Evolutionary conservation across 345 rosid genomes (phyloP), one percentile per base, ranked within the genome.

Genomic region (Melaleuca quinquenervia): DNA sequence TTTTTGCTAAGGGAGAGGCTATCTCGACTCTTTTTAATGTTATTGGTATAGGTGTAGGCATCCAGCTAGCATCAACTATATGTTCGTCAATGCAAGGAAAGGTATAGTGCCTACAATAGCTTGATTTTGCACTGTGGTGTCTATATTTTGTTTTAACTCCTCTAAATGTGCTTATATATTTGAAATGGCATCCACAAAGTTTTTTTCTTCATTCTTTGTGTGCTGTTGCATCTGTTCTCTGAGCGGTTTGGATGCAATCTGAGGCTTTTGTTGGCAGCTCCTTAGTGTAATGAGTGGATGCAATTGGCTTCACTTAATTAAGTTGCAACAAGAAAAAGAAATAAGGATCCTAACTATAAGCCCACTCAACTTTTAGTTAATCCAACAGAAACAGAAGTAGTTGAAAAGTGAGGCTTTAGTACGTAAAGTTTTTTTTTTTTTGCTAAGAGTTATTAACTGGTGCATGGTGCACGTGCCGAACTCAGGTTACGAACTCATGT

Each of bases 1-100:
- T 97, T 82, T 96, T 94, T 88, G 98, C 99, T 41, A 97, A 96
- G 91, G 98, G 99, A 83, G 99, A 97, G 91, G 99, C 99, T 83
- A 96, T 97, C 90, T 97, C 99, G 82, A 97, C 99, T 84, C 95
- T 97, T 90, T 97, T 94, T 87, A 97, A 96, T 80, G 97, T 95
- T 84, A 84, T 92, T 64, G 99, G 99, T 82, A 44, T 97, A 1
- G 98, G 98, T 45, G 89, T 84, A 6, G 99, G 99, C 83, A 96
- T 96, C 91, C 96, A 94, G 82, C 90, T 96, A n/a, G 98, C 99
- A 88, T 93, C 99, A 64, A 96, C 98, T 6, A 11, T 97, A 50
- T 96, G 98, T 88, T 96, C 99, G 55, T 93, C 99, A 58, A 93
- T 92, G 92, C 98, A 95, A 86, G 99, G 99, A 85, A 96, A 95